Base-by-base conservation (phyloP, 1,284 basidiomycete species). In the Sanghuangporus weigelae region DNA sequence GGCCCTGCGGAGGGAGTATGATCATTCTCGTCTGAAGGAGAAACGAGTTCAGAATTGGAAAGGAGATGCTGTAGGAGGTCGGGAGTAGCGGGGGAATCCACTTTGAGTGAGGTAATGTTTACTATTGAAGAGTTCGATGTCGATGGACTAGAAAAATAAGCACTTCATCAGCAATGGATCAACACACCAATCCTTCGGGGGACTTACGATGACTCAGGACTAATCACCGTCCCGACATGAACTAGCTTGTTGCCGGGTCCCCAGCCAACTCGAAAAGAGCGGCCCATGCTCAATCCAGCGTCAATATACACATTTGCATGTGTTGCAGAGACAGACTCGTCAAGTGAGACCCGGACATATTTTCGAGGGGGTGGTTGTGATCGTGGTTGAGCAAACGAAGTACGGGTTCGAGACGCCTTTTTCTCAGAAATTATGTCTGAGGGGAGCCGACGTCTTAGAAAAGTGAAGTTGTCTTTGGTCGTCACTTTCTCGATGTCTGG, bases 251-350 rank as follows among this genome's bases (percentile, higher is more conserved):
- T 93, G 54, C 85, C 83, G 0, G 92, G 90, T 14, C 95, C 93
- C 93, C 95, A 98, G 2, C 93, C 89, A 5, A 91, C 92, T 57
- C 95, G 84, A 76, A 96, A 98, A 23, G 93, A 94, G 35, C 95
- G 84, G 16, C 95, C 95, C 62, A 96, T 78, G 4, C 90, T 82
- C 50, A 98, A 77, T 1, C 94, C 95, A 7, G 93, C 88, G 76
- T 98, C 96, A 7, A 86, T 78, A 54, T 85, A 77, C 39, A 84
- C 78, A 8, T 82, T 82, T 72, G 96, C 93, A 51, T 81, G 79
- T 6, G 84, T 87, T 49, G 76, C 77, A 0, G 85, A 84, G 16
- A 82, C 77, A 2, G 92, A 93, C 14, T 82, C 81, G 0, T 84
- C 80, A 56, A 79, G 82, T 38, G 84, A 84, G 42, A 92, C 85